Evolutionary conservation across 164 flowering plant genomes (phyloP), one percentile per base, ranked within the genome.

Genomic region (Kalanchoe fedtschenkoi): DNA sequence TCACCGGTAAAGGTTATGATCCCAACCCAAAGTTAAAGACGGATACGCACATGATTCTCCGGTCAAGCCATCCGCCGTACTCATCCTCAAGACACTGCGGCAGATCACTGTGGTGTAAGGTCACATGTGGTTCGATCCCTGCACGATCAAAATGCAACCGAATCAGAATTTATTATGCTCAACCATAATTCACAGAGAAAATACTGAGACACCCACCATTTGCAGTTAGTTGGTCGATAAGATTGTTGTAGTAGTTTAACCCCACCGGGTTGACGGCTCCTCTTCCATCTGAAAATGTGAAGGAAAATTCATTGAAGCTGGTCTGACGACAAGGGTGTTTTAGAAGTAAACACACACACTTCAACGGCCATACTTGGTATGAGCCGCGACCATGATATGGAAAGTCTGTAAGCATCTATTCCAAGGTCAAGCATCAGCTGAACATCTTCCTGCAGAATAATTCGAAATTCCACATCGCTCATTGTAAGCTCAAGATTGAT

Each of bases 61-160:
- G 65, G 62, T 74, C 81, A 28, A 85, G 46, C 87, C 88, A 89
- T 72, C 91, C 91, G 57, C 75, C 83, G 65, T 87, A 89, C 72
- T 80, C 87, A 43, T 89, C 91, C 72, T 89, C 87, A 39, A 89
- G 91, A 35, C 65, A 82, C 61, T 84, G 96, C 42, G 96, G 96
- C 2, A 71, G 67, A 70, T 89, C 93, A 39, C 39, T 54, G 35
- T 83, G 76, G 68, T 63, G 32, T 35, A 89, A 58, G 10, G 84
- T 81, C 58, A 77, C 81, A 70, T 85, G 85, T 10, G 96, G 86
- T 60, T 83, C 75, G 60, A 85, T 82, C 66, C 93, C 96, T 89
- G 79, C n/a, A n/a, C n/a, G n/a, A n/a, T n/a, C n/a, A n/a, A n/a
- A n/a, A n/a, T n/a, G n/a, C n/a, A n/a, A n/a, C n/a, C n/a, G n/a